Percentiles rank a stretch among this genome's conserved stretches.
Evolutionary conservation across 1,284 basidiomycete species (phyloP).

Genomic region (Cystobasidium slooffiae): DNA sequence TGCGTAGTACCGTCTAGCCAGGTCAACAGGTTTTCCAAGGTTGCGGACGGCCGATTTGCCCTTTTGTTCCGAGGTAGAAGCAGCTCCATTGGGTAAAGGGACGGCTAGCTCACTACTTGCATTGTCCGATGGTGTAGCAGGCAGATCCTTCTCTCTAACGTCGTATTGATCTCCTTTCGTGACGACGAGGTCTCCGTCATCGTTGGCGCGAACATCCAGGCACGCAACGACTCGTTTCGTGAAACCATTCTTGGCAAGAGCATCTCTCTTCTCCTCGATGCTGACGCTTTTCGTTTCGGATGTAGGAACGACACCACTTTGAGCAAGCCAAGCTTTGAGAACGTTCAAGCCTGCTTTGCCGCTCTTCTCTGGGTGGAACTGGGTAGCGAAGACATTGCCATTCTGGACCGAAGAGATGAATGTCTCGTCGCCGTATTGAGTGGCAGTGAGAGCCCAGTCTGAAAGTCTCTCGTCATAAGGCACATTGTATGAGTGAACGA

Average conservation of each 20-base stretch:
- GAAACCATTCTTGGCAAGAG: slow-evolving; percentile 62
- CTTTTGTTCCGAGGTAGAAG: slow-evolving; percentile 39
- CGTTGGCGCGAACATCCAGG: slow-evolving; percentile 96
- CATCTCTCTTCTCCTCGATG: slow-evolving; percentile 30
- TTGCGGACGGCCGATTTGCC: slow-evolving; percentile 79
- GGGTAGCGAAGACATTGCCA: slow-evolving; percentile 88
- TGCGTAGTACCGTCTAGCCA: slow-evolving; percentile 83
- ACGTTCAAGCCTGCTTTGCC: slow-evolving; percentile 85
- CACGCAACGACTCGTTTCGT: slow-evolving; percentile 97
- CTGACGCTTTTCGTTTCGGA: slow-evolving; percentile 5
- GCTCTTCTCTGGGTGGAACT: slow-evolving; percentile 99
- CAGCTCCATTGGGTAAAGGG: slow-evolving; percentile 43
- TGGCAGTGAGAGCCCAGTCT: slow-evolving; percentile 80
- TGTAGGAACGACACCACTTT: slow-evolving; percentile 52
- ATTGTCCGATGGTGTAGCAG: slow-evolving; percentile 39
- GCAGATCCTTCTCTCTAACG: slow-evolving; percentile 71
- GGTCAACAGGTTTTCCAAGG: slow-evolving; percentile 94
- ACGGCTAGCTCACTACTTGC: slow-evolving; percentile 55
- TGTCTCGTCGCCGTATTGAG: slow-evolving; percentile 91
- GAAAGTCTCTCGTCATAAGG: slow-evolving; percentile 65
- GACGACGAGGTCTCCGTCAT: slow-evolving; percentile 94
- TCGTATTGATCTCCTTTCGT: slow-evolving; percentile 99
- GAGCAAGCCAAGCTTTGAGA: slow-evolving; percentile 80
- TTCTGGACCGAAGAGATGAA: slow-evolving; percentile 85
- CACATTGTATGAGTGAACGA: slow-evolving; percentile 93